These are phyloP conservation scores for Gastrolobium villosum DNA, from an alignment of 306 rosid genomes.

Conservation along the genomic window DNA sequence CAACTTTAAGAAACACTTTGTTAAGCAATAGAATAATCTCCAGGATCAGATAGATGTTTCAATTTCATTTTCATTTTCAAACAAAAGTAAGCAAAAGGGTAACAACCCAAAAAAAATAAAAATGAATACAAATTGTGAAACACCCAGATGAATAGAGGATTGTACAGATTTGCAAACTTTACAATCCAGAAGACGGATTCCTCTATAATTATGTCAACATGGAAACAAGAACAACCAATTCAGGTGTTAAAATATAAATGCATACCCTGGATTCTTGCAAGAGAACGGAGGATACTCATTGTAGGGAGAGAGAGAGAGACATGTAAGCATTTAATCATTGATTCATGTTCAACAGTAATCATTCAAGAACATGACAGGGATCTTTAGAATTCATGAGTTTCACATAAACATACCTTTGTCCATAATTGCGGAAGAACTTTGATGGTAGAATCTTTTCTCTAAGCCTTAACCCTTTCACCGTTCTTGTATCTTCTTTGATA, in stretches of 20 bases:
- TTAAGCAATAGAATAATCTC: background rate
- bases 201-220: background rate
- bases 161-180: conserved; percentile 13
- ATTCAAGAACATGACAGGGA: too few relatives aligned
- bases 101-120: too few relatives aligned
- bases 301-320: background rate
- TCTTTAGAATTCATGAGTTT: too few relatives aligned
- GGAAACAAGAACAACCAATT: background rate
- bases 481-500: too few relatives aligned
- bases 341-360: too few relatives aligned
- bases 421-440: too few relatives aligned
- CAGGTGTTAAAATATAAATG: background rate
- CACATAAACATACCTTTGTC: too few relatives aligned
- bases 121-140: background rate
- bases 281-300: conserved; percentile 19
- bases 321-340: too few relatives aligned
- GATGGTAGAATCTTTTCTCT: too few relatives aligned
- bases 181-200: background rate
- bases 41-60: conserved; percentile 2
- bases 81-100: too few relatives aligned
- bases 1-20: background rate
- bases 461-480: too few relatives aligned
- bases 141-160: conserved; percentile 35
- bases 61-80: background rate
- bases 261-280: background rate